phyloP scores from a whole-genome alignment of 371 early-diverging fungal species.

The Phascolomyces articulosus region DNA sequence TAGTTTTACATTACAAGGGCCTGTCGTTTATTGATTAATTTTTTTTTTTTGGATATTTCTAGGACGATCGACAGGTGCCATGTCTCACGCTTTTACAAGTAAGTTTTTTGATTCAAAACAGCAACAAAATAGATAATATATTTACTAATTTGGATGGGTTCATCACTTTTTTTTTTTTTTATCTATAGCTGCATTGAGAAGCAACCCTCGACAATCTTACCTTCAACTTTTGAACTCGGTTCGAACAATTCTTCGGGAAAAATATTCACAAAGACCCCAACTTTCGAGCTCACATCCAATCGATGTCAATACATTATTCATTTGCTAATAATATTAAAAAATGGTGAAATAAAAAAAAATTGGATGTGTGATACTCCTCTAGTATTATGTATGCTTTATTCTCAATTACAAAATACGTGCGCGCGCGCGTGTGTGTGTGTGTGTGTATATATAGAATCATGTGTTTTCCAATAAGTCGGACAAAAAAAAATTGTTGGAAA shows the following conservation, averaged over 20 bases:
- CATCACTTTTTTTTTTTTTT: not conserved
- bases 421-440: no score
- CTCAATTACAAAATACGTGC: no score
- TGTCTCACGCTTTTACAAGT: not conserved
- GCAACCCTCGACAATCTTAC: constrained; percentile 70
- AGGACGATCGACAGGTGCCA: constrained; percentile 37
- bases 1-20: no score
- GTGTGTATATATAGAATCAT: no score
- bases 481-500: no score
- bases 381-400: no score
- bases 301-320: constrained; percentile 29
- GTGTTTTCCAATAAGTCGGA: no score
- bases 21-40: no score
- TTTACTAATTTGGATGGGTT: not conserved
- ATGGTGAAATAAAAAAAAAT: no score
- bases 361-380: no score
- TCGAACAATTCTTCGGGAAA: constrained; percentile 67
- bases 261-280: constrained; percentile 85
- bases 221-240: constrained; percentile 74
- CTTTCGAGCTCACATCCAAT: constrained; percentile 80
- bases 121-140: no score
- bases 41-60: no score
- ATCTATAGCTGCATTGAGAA: constrained; percentile 48
- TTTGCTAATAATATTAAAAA: constrained; percentile 9
- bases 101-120: not conserved